These are phyloP conservation scores for Cnidoscolus chayamansa DNA, from an alignment of 441 rosid species.

Conservation along the genomic window DNA sequence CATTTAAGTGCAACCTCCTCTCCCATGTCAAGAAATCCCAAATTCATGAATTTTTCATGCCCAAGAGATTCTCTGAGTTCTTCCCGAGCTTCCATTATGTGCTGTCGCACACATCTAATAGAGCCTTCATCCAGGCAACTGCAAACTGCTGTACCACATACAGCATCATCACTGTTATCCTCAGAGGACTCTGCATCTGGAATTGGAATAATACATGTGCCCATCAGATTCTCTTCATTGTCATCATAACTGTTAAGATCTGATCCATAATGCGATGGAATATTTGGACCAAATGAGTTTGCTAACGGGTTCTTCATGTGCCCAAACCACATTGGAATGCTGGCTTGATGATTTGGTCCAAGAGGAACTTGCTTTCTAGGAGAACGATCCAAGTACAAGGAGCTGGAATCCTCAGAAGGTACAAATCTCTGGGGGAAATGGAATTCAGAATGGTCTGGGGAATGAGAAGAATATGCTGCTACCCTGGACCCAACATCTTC, in stretches of 20 bases:
- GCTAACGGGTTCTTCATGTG: conserved; percentile 2
- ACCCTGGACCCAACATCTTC: conserved; percentile 40
- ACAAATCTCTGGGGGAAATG: conserved; percentile 31
- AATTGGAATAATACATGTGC: conserved; percentile 43
- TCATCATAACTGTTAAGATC: conserved; percentile 7
- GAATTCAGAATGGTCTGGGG: conserved; percentile 37
- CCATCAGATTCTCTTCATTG: conserved; percentile 31
- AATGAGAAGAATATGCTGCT: conserved; percentile 33
- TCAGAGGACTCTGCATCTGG: conserved; percentile 22
- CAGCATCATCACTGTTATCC: conserved; percentile 29
- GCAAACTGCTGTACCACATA: conserved; percentile 31
- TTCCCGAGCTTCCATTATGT: conserved; percentile 39
- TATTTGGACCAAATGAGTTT: conserved; percentile 19
- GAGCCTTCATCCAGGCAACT: conserved; percentile 45
- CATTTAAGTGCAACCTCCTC: conserved; percentile 46
- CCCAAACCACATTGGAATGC: conserved; percentile 43
- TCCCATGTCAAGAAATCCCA: conserved; percentile 51
- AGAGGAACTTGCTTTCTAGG: conserved; percentile 59
- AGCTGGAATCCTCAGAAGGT: conserved; percentile 29
- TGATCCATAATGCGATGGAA: conserved; percentile 13
- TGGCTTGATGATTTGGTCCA: conserved; percentile 66
- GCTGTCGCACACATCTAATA: conserved; percentile 45
- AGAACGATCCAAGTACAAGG: conserved; percentile 35
- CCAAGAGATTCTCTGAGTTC: conserved; percentile 37
- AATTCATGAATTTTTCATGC: conserved; percentile 32